Base-by-base conservation (phyloP, 179 eudicot species). In the Silene noctiflora region DNA sequence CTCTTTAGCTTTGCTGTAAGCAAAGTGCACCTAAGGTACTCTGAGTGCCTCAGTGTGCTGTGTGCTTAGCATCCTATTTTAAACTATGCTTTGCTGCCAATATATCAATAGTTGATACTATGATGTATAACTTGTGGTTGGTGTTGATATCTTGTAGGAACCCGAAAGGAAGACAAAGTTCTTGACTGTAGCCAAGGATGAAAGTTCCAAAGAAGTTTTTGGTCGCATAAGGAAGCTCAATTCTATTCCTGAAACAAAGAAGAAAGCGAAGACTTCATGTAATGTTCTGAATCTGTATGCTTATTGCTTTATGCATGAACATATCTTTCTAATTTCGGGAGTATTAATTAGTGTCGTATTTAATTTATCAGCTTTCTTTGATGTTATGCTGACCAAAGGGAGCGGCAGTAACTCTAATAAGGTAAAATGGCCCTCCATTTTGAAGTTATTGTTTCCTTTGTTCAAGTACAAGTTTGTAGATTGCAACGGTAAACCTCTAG, bases 151-250 rank as follows among this genome's bases (percentile, higher is more conserved):
- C 53, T 31, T 64, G 72, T 81, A 86, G 87, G 76, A 72, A 69
- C 62, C 73, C 48, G 86, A 86, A 81, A 78, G 80, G 68, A 81
- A 85, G 48, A 76, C 78, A 24, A 71, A 78, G 64, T 27, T 87
- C 69, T 68, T 84, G 25, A 74, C 96, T 77, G 85, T 88, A 62
- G 85, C 80, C 42, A 89, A 82, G 74, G 94, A 88, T 81, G 91
- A 84, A 75, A 86, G 79, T 35, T 89, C 96, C 25, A 87, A 89
- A 70, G 91, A 89, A 84, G 94, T 89, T 51, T 85, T 92, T 81
- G 91, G 91, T 48, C 91, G 90, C 64, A 88, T 92, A 82, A 92
- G 88, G 86, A 89, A 94, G 89, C 79, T 92, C 16, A 92, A 90
- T 80, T 76, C 74, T 42, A 75, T 65, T n/a, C 83, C 91, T 64